Evolutionary conservation across 768 basidiomycete species (phyloP), one percentile per base, ranked within the genome.

Genomic region (Boletellus emodensis): DNA sequence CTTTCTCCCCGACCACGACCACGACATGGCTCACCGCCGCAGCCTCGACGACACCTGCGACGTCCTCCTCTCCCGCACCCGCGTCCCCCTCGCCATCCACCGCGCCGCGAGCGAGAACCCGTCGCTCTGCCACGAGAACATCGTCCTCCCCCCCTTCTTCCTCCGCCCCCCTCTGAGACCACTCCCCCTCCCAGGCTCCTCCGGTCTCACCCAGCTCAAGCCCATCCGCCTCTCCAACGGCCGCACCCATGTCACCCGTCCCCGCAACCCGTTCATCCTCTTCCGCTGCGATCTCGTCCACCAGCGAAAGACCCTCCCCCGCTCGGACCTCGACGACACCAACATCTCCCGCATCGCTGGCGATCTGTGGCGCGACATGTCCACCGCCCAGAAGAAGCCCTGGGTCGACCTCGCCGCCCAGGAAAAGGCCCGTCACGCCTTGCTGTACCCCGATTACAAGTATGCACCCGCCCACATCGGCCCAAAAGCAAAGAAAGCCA

Each of bases 211-310:
- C n/a, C 54, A 52, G 6, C 45, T 55, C 2, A 65, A 61, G 48
- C 43, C 49, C 34, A 26, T 38, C 11, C 56, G 60, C 6, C 46
- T 56, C 0, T 22, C 46, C 15, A 55, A 65, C 28, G 63, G 63
- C 28, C 54, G 47, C 36, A 48, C 71, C 6, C 87, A 87, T 61
- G 77, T 88, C 35, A 83, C 84, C 15, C 80, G 88, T 24, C 86
- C 87, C 0, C 73, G 83, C 14, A 90, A 90, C 64, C 83, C 87
- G 0, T 90, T 90, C 68, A 88, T 90, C 56, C 77, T 90, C 54
- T 90, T 87, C 63, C 78, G 88, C 37, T 85, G 81, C 61, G 81
- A 88, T 61, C 82, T 87, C 46, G 81, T 85, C 14, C 75, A 80
- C 44, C 80, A 85, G 54, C 75, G 81, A 46, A 75, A 80, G 53